Percentiles rank a stretch among this genome's conserved stretches.
Conservation (phyloP, 2,329 filamentous ascomycete genomes). For the Diplocarpon mali region DNA sequence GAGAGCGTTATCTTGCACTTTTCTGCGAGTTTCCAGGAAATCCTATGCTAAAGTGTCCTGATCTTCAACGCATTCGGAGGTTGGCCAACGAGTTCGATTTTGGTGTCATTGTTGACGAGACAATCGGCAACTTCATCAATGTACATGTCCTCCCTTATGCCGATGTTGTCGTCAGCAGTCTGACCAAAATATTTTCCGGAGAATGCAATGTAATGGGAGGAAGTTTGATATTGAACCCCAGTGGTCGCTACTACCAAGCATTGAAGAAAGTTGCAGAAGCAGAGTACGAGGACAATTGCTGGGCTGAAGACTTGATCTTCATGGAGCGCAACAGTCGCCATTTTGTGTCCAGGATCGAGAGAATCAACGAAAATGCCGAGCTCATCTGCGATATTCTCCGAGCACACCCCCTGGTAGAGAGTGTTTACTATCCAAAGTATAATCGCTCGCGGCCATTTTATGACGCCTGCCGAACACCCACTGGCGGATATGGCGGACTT, state of each 20-base stretch:
- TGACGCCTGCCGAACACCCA: constrained; percentile 61
- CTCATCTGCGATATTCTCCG: constrained; percentile 64
- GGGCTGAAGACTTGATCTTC: constrained; percentile 88
- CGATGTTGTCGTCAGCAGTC: constrained; percentile 85
- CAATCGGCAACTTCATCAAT: constrained; percentile 92
- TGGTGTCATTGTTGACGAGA: constrained; percentile 86
- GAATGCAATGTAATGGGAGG: constrained; percentile 99
- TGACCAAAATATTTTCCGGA: constrained; percentile 95
- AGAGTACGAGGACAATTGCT: constrained; percentile 81
- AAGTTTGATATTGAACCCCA: constrained; percentile 52
- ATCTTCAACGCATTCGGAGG: constrained; percentile 67
- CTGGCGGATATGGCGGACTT: constrained; percentile 80
- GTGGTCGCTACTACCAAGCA: constrained; percentile 54
- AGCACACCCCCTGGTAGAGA: constrained; percentile 52
- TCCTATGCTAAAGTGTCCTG: constrained; percentile 73
- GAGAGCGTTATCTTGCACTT: constrained; percentile 69
- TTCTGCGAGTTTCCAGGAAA: constrained; percentile 97
- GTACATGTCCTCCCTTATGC: constrained; percentile 83
- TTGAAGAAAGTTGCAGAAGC: constrained; percentile 55
- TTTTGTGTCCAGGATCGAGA: constrained; percentile 70
- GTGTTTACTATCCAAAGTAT: constrained; percentile 79
- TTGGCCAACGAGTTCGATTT: constrained; percentile 81
- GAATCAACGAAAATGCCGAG: constrained; percentile 80
- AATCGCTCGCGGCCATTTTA: constrained; percentile 61
- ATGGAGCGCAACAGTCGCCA: constrained; percentile 94